Base-by-base conservation (phyloP, 208 protist genomes). In the Trypanosoma mega region DNA sequence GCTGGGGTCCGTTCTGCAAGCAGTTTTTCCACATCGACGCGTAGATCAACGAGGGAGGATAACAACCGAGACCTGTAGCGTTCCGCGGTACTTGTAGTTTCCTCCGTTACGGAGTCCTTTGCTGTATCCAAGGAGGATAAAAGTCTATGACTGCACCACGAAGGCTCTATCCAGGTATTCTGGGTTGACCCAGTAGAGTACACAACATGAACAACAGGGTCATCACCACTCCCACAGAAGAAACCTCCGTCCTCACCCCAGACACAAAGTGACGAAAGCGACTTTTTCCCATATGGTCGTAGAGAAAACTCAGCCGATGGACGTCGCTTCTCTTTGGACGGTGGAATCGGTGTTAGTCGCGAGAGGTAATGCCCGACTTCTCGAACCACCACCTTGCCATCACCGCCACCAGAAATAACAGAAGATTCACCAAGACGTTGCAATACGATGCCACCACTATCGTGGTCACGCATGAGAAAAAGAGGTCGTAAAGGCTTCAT, bases 321-420 rank as follows among this genome's bases (percentile, higher is more conserved):
- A 44, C 80, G 80, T 29, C 82, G 84, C 55, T 92, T 90, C 47
- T 92, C 82, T 23, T 85, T 87, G 12, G 80, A 89, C n/a, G 81
- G 84, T 43, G 88, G 88, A 23, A 81, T 80, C 18, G 80, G 66
- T 14, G 82, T 63, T 12, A 94, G 63, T 33, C 71, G 69, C 34
- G 45, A 49, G 24, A 85, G 78, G 55, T 94, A 92, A 30, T 78
- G 78, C n/a, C 59, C 67, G 46, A 89, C 37, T 52, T 94, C 82
- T 24, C 82, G 81, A 34, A 85, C 53, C 9, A 85, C 66, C 14
- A 92, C 56, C 41, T 69, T 76, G 0, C 84, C 84, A 45, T 92
- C 88, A 12, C 54, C 61, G 26, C 85, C 85, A 53, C 62, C 77
- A n/a, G 84, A 92, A 48, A 85, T 54, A 26, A 90, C 39, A 12